phyloP scores from a whole-genome alignment of 2,329 filamentous ascomycete species.

The Alternaria hordeiaustralica region DNA sequence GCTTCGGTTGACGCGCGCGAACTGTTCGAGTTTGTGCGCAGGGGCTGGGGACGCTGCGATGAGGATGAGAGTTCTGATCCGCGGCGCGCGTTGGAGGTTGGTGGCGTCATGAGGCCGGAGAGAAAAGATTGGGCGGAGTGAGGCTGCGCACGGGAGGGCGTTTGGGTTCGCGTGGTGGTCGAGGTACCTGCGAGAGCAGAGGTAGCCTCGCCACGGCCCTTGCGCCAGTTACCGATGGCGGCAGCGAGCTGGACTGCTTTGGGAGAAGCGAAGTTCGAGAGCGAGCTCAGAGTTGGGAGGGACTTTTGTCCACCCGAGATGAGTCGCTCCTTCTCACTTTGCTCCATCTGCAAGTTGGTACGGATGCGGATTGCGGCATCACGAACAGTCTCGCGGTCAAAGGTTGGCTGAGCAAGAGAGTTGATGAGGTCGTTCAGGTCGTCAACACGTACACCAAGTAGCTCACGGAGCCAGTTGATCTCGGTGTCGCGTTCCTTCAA shows the following conservation, averaged over 20 bases:
- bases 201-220: conserved; percentile 60
- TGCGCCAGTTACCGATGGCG: conserved; percentile 97
- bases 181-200: conserved; percentile 52
- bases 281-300: conserved; percentile 77
- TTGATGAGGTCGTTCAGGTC: conserved; percentile 92
- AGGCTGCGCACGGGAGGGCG: conserved; percentile 49
- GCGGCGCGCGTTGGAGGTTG: conserved; percentile 73
- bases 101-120: conserved; percentile 87
- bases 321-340: conserved; percentile 89
- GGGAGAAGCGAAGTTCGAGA: conserved; percentile 79
- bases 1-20: conserved; percentile 38
- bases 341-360: conserved; percentile 96
- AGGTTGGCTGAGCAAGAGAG: conserved; percentile 74
- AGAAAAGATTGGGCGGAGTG: conserved; percentile 67
- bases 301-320: conserved; percentile 67
- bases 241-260: conserved; percentile 89
- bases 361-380: conserved; percentile 92
- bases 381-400: conserved; percentile 79
- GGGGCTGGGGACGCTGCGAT: conserved; percentile 30
- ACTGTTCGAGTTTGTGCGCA: conserved; percentile 36
- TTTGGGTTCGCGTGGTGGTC: conserved; percentile 40
- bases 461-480: conserved; percentile 91
- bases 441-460: conserved; percentile 86
- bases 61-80: conserved; percentile 57
- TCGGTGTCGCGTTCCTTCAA: conserved; percentile 92